Conservation (phyloP, 2,329 filamentous ascomycete species). For the Penicillium sp. region DNA sequence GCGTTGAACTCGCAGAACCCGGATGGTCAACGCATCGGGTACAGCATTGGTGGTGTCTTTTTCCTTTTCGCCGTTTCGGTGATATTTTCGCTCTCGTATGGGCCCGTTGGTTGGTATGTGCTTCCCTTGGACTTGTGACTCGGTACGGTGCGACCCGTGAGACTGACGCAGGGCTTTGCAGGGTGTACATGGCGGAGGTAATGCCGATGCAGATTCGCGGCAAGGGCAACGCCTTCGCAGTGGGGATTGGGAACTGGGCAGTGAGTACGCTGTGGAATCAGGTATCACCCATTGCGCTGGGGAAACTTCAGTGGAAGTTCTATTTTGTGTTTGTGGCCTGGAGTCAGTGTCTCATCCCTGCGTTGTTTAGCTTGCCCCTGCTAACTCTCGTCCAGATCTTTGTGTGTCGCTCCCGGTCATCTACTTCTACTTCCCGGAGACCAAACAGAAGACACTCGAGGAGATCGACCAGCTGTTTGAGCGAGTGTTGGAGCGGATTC, state of each 20-base stretch:
- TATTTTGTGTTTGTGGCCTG: conserved; percentile 65
- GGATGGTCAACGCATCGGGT: conserved; percentile 48
- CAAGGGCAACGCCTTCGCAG: conserved; percentile 63
- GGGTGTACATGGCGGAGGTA: conserved; percentile 71
- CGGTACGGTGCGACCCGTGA: background rate
- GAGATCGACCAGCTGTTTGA: conserved; percentile 66
- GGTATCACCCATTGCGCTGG: conserved; percentile 60
- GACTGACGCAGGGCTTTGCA: conserved; percentile 43
- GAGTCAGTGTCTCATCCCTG: conserved; percentile 40
- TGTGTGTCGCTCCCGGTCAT: conserved; percentile 53
- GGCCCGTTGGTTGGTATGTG: conserved; percentile 50
- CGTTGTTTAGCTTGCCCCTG: background rate
- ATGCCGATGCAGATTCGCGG: conserved; percentile 70
- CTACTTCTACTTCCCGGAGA: conserved; percentile 61
- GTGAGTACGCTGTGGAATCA: conserved; percentile 66
- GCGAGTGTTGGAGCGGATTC: conserved; percentile 54
- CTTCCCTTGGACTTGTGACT: background rate
- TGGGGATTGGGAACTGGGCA: conserved; percentile 64
- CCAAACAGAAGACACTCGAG: conserved; percentile 60
- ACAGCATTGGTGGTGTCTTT: conserved; percentile 67
- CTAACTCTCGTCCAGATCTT: conserved; percentile 34
- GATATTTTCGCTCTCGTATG: conserved; percentile 66
- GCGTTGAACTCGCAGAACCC: conserved; percentile 60
- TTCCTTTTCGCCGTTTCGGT: conserved; percentile 69
- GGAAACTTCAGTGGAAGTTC: conserved; percentile 58